Evolutionary conservation across 2,329 filamentous ascomycete genomes (phyloP), one percentile per base, ranked within the genome.

Genomic region (Nigrospora osmanthi): DNA sequence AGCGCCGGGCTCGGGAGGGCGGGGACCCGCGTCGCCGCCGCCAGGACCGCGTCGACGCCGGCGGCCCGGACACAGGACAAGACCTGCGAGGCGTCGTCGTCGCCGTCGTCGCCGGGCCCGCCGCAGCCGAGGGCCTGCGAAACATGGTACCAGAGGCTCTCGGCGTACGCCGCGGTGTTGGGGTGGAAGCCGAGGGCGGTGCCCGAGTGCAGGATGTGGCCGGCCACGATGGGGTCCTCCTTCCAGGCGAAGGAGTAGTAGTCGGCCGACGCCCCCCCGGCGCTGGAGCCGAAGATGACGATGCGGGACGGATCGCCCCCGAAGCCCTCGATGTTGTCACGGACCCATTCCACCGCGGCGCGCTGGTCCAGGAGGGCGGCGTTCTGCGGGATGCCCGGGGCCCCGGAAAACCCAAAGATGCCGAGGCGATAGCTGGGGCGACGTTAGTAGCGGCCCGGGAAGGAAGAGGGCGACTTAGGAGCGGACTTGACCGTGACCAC

Each of bases 201-300:
- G 42, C 62, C 73, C 34, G 72, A 74, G 6, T 68, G 62, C 3
- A 67, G 58, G 45, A 76, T 71, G 11, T 74, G 57, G 4, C 64
- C 71, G 7, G 62, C 55, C n/a, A 67, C 65, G 19, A 78, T 77
- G 6, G 74, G 71, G 36, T 77, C 70, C 0, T 69, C 45, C 2
- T 51, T 40, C 70, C 70, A 74, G 3, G 73, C 69, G 42, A 73
- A 76, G 6, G 69, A 63, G 60, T 69, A 73, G 53, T 69, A 67
- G 49, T 76, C 72, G 0, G 68, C 67, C 1, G 64, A 56, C 0
- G 67, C 60, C 1, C 62, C 48, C 16, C 69, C 67, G 11, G 69
- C 67, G 38, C 67, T 69, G 54, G 54, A 65, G 42, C 69, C 69
- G 35, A 62, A 62, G 13, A 68, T 55, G 1, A 61, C 58, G 42